Evolutionary conservation across 768 basidiomycete species (phyloP).

Genomic region (Xanthoconium stramineum): DNA sequence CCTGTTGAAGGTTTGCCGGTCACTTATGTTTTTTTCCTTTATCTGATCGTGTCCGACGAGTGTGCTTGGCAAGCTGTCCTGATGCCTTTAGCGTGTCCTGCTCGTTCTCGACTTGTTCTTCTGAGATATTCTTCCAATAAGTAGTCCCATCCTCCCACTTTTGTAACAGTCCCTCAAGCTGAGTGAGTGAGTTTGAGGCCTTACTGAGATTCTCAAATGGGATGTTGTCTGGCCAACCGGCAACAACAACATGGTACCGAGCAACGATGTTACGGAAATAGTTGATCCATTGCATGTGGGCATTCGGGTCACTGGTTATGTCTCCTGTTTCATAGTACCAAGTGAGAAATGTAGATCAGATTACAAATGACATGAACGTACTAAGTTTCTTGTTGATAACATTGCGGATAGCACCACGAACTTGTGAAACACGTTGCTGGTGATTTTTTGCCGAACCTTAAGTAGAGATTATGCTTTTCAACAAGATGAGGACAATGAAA

Average conservation of each 20-base stretch:
- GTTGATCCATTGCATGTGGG: not conserved
- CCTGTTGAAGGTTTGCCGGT: not conserved
- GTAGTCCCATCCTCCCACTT: not conserved
- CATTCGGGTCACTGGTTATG: not conserved
- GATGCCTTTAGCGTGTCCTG: not conserved
- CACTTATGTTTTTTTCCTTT: not conserved
- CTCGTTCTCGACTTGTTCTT: not conserved
- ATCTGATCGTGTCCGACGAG: not conserved
- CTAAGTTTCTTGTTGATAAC: not conserved
- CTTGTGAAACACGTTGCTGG: not conserved
- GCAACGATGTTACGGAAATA: not conserved
- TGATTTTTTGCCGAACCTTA: not conserved
- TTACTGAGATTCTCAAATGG: not conserved
- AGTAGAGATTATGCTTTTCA: not conserved
- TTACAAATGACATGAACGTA: not conserved
- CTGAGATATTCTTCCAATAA: not conserved
- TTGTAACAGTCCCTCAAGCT: not conserved
- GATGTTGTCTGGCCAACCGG: not conserved
- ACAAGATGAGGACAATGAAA: not conserved
- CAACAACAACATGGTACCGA: not conserved
- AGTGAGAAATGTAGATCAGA: too few relatives aligned
- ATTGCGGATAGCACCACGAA: not conserved
- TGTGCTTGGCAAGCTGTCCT: not conserved
- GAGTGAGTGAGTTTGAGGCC: not conserved
- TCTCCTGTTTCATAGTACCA: not conserved